Evolutionary conservation across 257 asterid species (phyloP), one percentile per base, ranked within the genome.

Genomic region (Lantana camara): DNA sequence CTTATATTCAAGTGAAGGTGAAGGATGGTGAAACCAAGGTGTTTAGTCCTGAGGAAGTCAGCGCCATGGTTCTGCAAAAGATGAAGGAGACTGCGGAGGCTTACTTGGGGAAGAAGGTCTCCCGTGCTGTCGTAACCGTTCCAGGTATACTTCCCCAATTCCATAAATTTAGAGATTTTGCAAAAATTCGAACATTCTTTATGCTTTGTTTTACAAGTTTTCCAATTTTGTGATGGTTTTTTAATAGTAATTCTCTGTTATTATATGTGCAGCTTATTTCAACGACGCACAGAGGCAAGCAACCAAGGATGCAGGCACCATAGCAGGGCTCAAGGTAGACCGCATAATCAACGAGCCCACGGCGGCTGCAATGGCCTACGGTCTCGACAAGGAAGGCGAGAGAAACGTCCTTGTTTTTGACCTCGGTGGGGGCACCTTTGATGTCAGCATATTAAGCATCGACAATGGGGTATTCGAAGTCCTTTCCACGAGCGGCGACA

Each of bases 341-440:
- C 72, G 88, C 41, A 82, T 82, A 21, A 82, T 82, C 51, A 79
- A 82, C 6, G 88, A 82, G 74, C 88, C 88, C 15, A 82, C 88
- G 0, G 83, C 85, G 13, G 88, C 88, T 42, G 85, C 88, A 62
- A 76, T 82, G 14, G 88, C 88, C 40, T 83, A 83, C 38, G 84
- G 86, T 12, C 65, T 83, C 65, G 84, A 80, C 79, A 77, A 83
- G 73, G 57, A 77, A 57, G 81, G 77, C 11, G 89, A 80, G 55
- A 80, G 73, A 64, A 83, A 80, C 66, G 75, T 80, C 52, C 84
- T 83, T 1, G 89, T 83, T 56, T 83, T 77, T 45, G 84, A 80
- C 71, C 86, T 83, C 34, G 86, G 89, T 30, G 89, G 88, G 49
- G 88, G 88, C 9, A 82, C 88, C 13, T 82, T 82, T 60, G 88